A percentile compares a stretch with the other conserved stretches of the same genome.
phyloP scores from a whole-genome alignment of 176 grass and related monocot species.

The Typha latifolia region DNA sequence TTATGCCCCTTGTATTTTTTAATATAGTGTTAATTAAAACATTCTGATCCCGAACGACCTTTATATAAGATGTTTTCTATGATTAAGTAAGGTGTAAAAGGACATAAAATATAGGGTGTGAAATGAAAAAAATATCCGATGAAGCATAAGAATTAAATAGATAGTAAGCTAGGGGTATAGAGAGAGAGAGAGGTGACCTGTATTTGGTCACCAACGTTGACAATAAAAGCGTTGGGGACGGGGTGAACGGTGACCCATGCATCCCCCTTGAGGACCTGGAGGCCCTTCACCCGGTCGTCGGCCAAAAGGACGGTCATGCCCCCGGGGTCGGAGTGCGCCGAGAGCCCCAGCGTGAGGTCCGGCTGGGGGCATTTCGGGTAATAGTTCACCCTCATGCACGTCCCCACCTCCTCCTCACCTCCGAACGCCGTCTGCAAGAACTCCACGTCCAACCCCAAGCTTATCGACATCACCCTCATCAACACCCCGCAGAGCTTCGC shows the following conservation, averaged over 20 bases:
- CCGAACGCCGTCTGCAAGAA: constrained; percentile 49
- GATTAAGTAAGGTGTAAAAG: too few relatives aligned
- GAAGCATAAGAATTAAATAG: too few relatives aligned
- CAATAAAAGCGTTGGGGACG: constrained; percentile 43
- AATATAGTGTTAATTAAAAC: too few relatives aligned
- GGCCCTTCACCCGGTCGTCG: constrained; percentile 62
- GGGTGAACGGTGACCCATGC: constrained; percentile 74
- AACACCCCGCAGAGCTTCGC: constrained; percentile 42
- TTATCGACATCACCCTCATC: constrained; percentile 51
- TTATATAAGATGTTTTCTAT: too few relatives aligned
- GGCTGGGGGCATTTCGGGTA: constrained; percentile 93
- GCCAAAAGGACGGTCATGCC: constrained; percentile 64
- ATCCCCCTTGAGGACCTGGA: constrained; percentile 59
- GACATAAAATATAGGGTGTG: too few relatives aligned
- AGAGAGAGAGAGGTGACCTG: constrained; percentile 30
- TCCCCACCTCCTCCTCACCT: constrained; percentile 31
- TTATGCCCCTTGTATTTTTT: too few relatives aligned
- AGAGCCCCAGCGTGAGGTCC: constrained; percentile 84
- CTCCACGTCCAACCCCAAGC: constrained; percentile 55
- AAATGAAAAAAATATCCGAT: too few relatives aligned
- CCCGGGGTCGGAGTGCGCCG: constrained; percentile 75
- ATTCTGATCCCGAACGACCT: too few relatives aligned
- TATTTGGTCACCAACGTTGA: constrained; percentile 90
- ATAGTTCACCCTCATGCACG: constrained; percentile 65
- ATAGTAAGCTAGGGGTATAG: neutral